phyloP scores from a whole-genome alignment of 805 yeast species.

The Monosporozyma aquatica region DNA sequence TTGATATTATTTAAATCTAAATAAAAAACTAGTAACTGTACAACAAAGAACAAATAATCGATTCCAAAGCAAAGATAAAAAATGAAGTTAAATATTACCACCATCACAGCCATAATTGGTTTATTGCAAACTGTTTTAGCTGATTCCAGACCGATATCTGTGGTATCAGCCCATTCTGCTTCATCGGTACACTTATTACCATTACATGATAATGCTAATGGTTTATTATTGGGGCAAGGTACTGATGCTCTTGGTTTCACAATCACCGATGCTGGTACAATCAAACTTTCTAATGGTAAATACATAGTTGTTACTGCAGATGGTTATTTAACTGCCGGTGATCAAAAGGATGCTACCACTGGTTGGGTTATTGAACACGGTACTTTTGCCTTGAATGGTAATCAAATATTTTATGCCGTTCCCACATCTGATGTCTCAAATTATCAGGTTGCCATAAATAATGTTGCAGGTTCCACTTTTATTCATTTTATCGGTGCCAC shows the following conservation, averaged over 20 bases:
- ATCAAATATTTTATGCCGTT: slow-evolving; percentile 32
- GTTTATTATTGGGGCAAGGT: slow-evolving; percentile 13
- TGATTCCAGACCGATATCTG: slow-evolving; percentile 32
- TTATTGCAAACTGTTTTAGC: slow-evolving; percentile 29
- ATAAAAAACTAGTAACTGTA: too few relatives aligned
- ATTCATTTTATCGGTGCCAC: slow-evolving; percentile 10
- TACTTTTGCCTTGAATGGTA: slow-evolving; percentile 31
- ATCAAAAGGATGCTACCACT: slow-evolving; percentile 21
- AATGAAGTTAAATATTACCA: slow-evolving; percentile 3
- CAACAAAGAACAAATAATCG: too few relatives aligned
- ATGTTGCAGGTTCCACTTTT: slow-evolving; percentile 17
- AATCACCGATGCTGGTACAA: slow-evolving; percentile 29
- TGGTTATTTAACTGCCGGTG: slow-evolving; percentile 18
- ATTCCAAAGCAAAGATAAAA: not conserved
- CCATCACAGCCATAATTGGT: slow-evolving; percentile 20
- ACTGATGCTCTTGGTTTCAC: slow-evolving; percentile 12
- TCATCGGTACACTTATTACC: slow-evolving; percentile 8
- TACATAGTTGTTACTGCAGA: slow-evolving; percentile 24
- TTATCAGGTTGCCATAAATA: slow-evolving; percentile 21
- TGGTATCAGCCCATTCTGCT: slow-evolving; percentile 30
- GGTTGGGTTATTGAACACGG: slow-evolving; percentile 35
- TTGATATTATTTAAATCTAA: too few relatives aligned
- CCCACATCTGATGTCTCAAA: slow-evolving; percentile 21
- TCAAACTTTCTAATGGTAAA: slow-evolving; percentile 24
- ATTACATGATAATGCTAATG: slow-evolving; percentile 11